phyloP scores from a whole-genome alignment of 2,329 filamentous ascomycete species.

The Epichloe brachyelytri region DNA sequence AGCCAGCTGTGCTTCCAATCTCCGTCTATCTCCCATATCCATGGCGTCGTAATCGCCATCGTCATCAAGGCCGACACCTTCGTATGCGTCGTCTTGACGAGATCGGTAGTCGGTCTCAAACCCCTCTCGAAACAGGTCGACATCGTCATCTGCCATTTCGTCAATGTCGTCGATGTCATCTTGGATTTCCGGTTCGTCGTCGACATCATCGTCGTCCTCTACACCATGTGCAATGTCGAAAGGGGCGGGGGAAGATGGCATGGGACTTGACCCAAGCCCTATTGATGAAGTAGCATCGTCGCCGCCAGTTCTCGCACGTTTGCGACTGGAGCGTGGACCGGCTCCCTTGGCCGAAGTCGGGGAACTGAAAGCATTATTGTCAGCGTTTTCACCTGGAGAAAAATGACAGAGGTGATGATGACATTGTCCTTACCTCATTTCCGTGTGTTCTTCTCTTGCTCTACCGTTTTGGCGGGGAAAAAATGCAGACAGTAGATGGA shows the following conservation, averaged over 20 bases:
- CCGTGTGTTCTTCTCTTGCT: not conserved
- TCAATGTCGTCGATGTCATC: slow-evolving; percentile 67
- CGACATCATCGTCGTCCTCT: slow-evolving; percentile 59
- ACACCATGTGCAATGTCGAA: slow-evolving; percentile 52
- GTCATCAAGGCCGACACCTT: slow-evolving; percentile 61
- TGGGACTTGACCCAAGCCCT: slow-evolving; percentile 43
- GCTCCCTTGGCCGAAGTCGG: slow-evolving; percentile 73
- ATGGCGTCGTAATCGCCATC: slow-evolving; percentile 62
- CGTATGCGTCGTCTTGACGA: slow-evolving; percentile 56
- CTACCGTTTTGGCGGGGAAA: not conserved
- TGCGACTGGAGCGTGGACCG: slow-evolving; percentile 36
- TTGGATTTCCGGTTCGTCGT: slow-evolving; percentile 59
- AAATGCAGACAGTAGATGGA: not conserved
- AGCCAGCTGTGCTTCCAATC: slow-evolving; percentile 60
- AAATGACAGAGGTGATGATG: not conserved
- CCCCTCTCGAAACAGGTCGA: slow-evolving; percentile 64
- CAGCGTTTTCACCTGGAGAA: not conserved
- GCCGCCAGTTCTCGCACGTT: slow-evolving; percentile 39
- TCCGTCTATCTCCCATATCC: slow-evolving; percentile 51
- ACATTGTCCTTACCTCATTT: slow-evolving; percentile 14
- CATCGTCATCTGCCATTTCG: slow-evolving; percentile 67
- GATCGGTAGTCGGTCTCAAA: slow-evolving; percentile 60
- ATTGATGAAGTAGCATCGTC: slow-evolving; percentile 40
- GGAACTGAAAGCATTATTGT: slow-evolving; percentile 42
- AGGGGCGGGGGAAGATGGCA: slow-evolving; percentile 49